phyloP scores from a whole-genome alignment of 192 early-diverging fungal species.

The Phlyctochytrium planicorne region DNA sequence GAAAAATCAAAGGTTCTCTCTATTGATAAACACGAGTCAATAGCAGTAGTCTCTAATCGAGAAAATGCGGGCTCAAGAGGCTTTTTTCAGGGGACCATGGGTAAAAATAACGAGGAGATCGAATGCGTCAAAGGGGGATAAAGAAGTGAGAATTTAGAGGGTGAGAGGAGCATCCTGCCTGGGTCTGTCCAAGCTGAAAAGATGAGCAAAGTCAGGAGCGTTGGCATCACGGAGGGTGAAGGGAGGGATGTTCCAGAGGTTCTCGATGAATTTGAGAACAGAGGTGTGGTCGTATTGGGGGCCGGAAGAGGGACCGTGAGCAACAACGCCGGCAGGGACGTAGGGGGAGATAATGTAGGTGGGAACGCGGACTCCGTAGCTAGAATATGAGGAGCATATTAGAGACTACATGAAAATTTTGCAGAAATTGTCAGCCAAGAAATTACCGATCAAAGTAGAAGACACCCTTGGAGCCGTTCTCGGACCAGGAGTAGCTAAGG shows the following conservation, averaged over 20 bases:
- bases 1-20: too few relatives aligned
- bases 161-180: neutral
- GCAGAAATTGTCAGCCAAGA: neutral
- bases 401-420: neutral
- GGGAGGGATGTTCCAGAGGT: neutral
- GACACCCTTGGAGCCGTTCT: conserved; percentile 1
- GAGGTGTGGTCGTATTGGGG: conserved; percentile 9
- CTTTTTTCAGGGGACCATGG: too few relatives aligned
- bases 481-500: conserved; percentile 18
- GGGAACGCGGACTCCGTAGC: conserved; percentile 16
- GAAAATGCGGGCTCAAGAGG: too few relatives aligned
- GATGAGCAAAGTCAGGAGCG: conserved; percentile 6
- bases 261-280: conserved; percentile 6
- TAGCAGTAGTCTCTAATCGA: too few relatives aligned
- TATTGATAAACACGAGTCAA: too few relatives aligned
- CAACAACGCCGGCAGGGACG: conserved; percentile 6
- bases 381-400: neutral
- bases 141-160: too few relatives aligned
- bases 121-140: too few relatives aligned
- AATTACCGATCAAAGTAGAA: conserved; percentile 14
- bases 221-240: neutral
- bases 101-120: too few relatives aligned
- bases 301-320: neutral
- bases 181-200: neutral
- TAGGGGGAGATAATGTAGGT: conserved; percentile 7